Conservation (phyloP, 257 asterid genomes). For the Coffea canephora region DNA sequence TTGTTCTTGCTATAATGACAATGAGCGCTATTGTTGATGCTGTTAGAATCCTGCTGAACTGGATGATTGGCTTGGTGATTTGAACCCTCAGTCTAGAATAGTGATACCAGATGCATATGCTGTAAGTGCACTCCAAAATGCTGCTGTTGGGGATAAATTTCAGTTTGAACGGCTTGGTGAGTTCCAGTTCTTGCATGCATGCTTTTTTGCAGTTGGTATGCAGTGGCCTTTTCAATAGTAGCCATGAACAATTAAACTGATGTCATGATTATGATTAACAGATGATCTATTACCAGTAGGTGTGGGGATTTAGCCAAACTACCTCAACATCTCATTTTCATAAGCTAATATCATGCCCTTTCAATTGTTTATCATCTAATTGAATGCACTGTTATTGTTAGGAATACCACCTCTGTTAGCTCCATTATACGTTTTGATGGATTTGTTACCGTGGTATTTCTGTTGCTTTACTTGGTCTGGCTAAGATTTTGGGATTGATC, state of each 20-base stretch:
- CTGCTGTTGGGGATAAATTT: constrained; percentile 71
- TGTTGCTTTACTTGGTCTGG: not conserved
- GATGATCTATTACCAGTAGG: not conserved
- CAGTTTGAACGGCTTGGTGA: constrained; percentile 96
- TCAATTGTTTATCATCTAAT: not conserved
- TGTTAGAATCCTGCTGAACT: constrained; percentile 80
- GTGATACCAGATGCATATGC: constrained; percentile 68
- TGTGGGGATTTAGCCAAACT: not conserved
- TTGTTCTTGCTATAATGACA: not conserved
- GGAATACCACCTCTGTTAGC: not conserved
- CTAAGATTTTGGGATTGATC: not conserved
- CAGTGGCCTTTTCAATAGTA: not conserved
- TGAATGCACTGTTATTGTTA: not conserved
- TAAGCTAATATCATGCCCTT: not conserved
- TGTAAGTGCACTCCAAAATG: constrained; percentile 53
- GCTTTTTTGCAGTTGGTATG: not conserved
- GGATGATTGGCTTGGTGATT: constrained; percentile 81
- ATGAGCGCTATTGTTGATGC: constrained; percentile 14
- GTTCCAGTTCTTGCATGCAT: constrained; percentile 11
- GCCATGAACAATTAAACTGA: not conserved
- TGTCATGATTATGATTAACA: not conserved
- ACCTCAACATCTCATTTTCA: not conserved
- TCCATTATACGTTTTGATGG: not conserved
- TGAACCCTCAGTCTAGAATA: constrained; percentile 68
- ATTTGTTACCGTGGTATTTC: not conserved